Evolutionary conservation across 2,329 filamentous ascomycete genomes (phyloP), one percentile per base, ranked within the genome.

Genomic region (Epichloe typhina): DNA sequence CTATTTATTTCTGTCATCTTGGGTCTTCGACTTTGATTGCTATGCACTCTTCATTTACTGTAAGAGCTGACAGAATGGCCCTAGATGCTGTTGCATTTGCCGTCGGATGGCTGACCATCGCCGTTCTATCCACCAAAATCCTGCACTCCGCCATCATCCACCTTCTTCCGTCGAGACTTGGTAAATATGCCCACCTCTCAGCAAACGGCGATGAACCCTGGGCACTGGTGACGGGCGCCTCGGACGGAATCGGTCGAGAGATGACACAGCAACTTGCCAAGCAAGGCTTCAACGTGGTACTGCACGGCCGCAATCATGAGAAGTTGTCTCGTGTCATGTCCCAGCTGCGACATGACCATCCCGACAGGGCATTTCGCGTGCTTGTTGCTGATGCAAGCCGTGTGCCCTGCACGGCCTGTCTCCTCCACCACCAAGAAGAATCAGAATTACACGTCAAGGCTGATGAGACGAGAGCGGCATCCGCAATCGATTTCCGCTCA

Each of bases 221-320:
- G 43, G 72, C 71, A 2, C 60, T 78, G 5, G 66, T 77, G 8
- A 80, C 77, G 0, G 77, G 77, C 35, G 69, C 73, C 17, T 74
- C 68, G 13, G 75, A 76, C 44, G 79, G 77, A 19, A 79, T 45
- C 4, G 43, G 43, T 81, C 39, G 78, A 79, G 71, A 64, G 0
- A 72, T 80, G 52, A 69, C 70, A 3, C 61, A 71, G 50, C 72
- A 77, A 56, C 72, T 82, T n/a, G 72, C 72, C 17, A 52, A 56
- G 0, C 64, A 62, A 13, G 74, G 75, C 45, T 80, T 80, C 69
- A 75, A 78, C 56, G 67, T 82, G 36, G 65, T 80, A 15, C 58
- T 82, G 8, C 77, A 82, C 54, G 77, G 78, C n/a, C 72, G 76
- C 37, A 77, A 76, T 52, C 54, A 56, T 2, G 53, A 62, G 3